Conservation (phyloP, 768 basidiomycete genomes). For the Clitopilus passeckerianus region DNA sequence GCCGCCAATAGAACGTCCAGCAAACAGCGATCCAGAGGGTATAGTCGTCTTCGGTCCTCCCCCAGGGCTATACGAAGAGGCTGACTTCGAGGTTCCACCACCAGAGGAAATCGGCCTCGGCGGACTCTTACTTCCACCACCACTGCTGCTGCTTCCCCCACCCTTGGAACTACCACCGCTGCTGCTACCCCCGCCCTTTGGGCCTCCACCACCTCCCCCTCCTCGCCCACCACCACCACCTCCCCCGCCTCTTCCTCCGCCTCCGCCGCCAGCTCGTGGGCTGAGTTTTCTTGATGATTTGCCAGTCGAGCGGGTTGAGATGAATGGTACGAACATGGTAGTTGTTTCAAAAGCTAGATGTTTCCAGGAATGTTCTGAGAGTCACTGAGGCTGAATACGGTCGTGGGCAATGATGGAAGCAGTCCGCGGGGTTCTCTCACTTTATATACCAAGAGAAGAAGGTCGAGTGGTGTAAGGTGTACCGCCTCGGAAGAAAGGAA, state of each 20-base stretch:
- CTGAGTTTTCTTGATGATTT: not conserved
- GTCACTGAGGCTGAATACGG: no score
- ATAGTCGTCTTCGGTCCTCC: constrained; percentile 19
- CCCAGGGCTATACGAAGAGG: constrained; percentile 7
- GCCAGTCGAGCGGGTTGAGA: no score
- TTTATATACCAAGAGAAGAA: no score
- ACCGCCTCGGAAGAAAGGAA: no score
- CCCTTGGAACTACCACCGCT: constrained; percentile 6
- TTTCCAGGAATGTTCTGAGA: no score
- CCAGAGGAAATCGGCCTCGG: constrained; percentile 2
- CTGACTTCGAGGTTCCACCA: not conserved
- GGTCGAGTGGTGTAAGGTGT: no score
- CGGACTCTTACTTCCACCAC: not conserved
- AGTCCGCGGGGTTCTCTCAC: no score
- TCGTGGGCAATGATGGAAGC: no score
- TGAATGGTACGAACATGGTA: no score
- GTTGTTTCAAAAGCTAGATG: no score
- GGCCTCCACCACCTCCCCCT: not conserved
- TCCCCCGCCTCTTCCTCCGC: not conserved
- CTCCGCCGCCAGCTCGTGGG: not conserved
- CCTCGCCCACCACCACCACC: not conserved
- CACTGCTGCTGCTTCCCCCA: constrained; percentile 10
- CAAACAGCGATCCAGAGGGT: constrained; percentile 25
- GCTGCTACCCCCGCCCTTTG: not conserved
- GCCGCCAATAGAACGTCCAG: constrained; percentile 36